Evolutionary conservation across 2,329 filamentous ascomycete species (phyloP).

Genomic region (Trichophaea hybrida): DNA sequence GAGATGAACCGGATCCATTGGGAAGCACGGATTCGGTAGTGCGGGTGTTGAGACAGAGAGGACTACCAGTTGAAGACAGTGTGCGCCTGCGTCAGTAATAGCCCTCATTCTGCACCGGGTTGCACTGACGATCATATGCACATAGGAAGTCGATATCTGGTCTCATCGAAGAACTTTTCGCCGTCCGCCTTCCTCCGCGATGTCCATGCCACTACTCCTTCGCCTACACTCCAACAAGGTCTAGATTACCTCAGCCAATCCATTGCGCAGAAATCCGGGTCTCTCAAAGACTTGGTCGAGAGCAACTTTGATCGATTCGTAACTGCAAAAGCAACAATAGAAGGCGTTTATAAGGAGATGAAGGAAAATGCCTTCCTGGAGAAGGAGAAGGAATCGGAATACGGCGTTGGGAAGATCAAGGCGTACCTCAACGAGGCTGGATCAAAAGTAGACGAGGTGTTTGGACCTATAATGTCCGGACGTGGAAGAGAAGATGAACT

Average conservation of each 20-base stretch:
- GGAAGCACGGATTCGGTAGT: slow-evolving; percentile 82
- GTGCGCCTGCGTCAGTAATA: slow-evolving; percentile 50
- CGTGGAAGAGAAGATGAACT: slow-evolving; percentile 81
- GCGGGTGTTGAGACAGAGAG: slow-evolving; percentile 58
- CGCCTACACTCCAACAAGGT: slow-evolving; percentile 62
- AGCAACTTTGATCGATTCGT: slow-evolving; percentile 98
- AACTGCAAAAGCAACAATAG: slow-evolving; percentile 89
- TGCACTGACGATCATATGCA: background rate
- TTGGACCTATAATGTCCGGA: slow-evolving; percentile 85
- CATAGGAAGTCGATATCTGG: slow-evolving; percentile 73
- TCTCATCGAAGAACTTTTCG: slow-evolving; percentile 91
- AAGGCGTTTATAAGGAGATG: slow-evolving; percentile 98
- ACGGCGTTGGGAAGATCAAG: slow-evolving; percentile 52
- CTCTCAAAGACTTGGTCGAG: slow-evolving; percentile 88
- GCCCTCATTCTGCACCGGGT: background rate
- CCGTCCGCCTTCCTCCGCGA: slow-evolving; percentile 84
- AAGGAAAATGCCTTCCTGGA: slow-evolving; percentile 44
- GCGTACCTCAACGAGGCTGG: slow-evolving; percentile 75
- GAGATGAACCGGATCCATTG: slow-evolving; percentile 83
- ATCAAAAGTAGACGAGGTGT: slow-evolving; percentile 90
- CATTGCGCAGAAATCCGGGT: slow-evolving; percentile 95
- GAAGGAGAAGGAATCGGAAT: slow-evolving; percentile 27
- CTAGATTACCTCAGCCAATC: slow-evolving; percentile 76
- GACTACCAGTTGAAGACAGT: slow-evolving; percentile 74
- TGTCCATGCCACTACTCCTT: slow-evolving; percentile 75